phyloP scores from a whole-genome alignment of 2,329 filamentous ascomycete species.

The Pseudogymnoascus sp. region DNA sequence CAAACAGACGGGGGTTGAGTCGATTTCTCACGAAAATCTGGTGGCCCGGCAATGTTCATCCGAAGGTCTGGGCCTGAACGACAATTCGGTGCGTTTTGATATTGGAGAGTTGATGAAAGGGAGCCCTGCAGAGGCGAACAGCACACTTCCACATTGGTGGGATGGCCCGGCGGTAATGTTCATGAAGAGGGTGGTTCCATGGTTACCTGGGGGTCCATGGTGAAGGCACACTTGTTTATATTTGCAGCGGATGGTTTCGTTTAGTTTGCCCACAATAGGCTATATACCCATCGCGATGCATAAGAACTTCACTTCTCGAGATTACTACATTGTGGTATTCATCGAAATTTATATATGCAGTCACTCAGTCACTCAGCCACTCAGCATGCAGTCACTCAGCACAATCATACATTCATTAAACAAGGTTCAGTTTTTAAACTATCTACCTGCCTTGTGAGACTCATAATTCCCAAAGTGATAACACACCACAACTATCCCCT shows the following conservation, averaged over 20 bases:
- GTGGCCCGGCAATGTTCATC: neutral
- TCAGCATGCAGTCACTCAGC: neutral
- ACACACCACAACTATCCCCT: neutral
- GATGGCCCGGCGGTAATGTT: neutral
- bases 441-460: neutral
- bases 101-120: neutral
- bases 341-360: neutral
- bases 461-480: neutral
- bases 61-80: neutral
- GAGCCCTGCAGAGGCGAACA: neutral
- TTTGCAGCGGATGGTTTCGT: neutral
- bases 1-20: neutral
- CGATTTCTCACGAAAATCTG: neutral
- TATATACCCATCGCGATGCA: neutral
- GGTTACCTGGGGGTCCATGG: neutral
- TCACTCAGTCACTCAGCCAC: neutral
- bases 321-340: neutral
- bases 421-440: neutral
- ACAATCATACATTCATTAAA: neutral
- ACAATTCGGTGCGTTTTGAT: neutral
- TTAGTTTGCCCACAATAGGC: neutral
- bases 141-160: neutral
- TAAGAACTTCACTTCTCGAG: neutral
- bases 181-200: neutral
- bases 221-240: neutral